phyloP scores from a whole-genome alignment of 2,329 filamentous ascomycete species.

The Endoconidiophora laricicola region DNA sequence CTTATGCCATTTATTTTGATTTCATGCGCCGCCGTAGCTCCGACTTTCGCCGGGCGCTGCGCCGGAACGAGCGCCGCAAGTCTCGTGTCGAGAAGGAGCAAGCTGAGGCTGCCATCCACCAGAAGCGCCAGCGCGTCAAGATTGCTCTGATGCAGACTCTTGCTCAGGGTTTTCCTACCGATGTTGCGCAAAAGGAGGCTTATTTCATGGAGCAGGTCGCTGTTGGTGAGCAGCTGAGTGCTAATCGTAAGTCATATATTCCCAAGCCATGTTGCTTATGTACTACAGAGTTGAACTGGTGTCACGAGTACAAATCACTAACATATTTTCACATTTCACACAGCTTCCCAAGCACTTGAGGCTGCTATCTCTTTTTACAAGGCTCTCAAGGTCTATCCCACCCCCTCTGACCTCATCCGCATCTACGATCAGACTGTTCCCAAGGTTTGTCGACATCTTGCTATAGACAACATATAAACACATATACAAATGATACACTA shows the following conservation, averaged over 20 bases:
- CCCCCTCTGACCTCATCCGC: slow-evolving; percentile 76
- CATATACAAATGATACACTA: background rate
- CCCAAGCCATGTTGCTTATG: background rate
- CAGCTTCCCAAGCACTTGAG: slow-evolving; percentile 55
- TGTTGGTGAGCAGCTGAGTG: slow-evolving; percentile 65
- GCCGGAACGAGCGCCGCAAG: slow-evolving; percentile 59
- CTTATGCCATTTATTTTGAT: slow-evolving; percentile 54
- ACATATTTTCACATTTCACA: background rate
- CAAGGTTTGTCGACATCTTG: slow-evolving; percentile 43
- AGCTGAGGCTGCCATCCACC: slow-evolving; percentile 45
- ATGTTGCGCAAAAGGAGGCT: slow-evolving; percentile 81
- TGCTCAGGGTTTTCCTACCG: slow-evolving; percentile 78
- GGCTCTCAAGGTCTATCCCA: slow-evolving; percentile 95
- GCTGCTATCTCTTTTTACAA: slow-evolving; percentile 94
- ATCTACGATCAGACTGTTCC: slow-evolving; percentile 98
- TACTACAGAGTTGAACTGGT: background rate
- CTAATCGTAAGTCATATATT: slow-evolving; percentile 48
- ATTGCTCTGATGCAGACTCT: slow-evolving; percentile 62
- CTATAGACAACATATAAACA: background rate
- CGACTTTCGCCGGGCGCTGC: slow-evolving; percentile 50
- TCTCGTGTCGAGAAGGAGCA: slow-evolving; percentile 56
- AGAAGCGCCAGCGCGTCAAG: slow-evolving; percentile 60
- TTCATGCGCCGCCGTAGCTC: slow-evolving; percentile 45
- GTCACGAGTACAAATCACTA: background rate
- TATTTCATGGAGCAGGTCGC: slow-evolving; percentile 97